phyloP scores from a whole-genome alignment of 1,139 yeast species.

The Geotrichum aggregatum region DNA sequence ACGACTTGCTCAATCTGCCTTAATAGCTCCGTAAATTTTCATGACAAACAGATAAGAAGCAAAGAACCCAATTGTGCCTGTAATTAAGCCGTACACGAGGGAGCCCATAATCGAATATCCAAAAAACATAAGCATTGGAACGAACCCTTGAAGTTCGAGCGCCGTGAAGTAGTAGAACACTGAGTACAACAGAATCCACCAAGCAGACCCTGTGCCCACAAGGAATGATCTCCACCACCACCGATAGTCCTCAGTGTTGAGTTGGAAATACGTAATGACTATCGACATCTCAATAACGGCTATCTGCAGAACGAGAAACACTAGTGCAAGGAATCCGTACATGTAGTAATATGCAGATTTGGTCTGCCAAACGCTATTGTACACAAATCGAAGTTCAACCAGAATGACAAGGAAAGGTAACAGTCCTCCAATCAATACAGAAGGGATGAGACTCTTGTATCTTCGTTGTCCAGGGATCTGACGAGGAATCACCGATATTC shows the following conservation, averaged over 20 bases:
- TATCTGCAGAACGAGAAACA: slow-evolving; percentile 55
- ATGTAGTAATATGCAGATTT: slow-evolving; percentile 73
- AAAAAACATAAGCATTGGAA: slow-evolving; percentile 66
- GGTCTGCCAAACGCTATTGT: slow-evolving; percentile 75
- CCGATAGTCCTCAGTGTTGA: slow-evolving; percentile 57
- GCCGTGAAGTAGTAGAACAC: slow-evolving; percentile 55
- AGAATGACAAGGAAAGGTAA: slow-evolving; percentile 78
- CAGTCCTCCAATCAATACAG: slow-evolving; percentile 51
- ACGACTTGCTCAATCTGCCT: slow-evolving; percentile 47
- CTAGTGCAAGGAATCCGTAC: slow-evolving; percentile 71
- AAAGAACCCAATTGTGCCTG: slow-evolving; percentile 71
- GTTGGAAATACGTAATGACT: slow-evolving; percentile 60
- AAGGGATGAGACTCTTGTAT: slow-evolving; percentile 34
- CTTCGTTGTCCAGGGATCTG: slow-evolving; percentile 44
- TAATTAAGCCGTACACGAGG: slow-evolving; percentile 59
- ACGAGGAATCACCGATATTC: slow-evolving; percentile 36
- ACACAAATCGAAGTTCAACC: slow-evolving; percentile 69
- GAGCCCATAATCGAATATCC: slow-evolving; percentile 67
- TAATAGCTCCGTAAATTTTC: slow-evolving; percentile 54
- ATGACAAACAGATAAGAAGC: slow-evolving; percentile 60
- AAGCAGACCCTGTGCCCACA: slow-evolving; percentile 66
- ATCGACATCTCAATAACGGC: slow-evolving; percentile 72
- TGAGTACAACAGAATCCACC: slow-evolving; percentile 67
- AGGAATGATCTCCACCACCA: slow-evolving; percentile 87
- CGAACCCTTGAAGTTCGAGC: slow-evolving; percentile 47